Base-by-base conservation (phyloP, 805 yeast genomes). In the Wickerhamomyces bisporus region DNA sequence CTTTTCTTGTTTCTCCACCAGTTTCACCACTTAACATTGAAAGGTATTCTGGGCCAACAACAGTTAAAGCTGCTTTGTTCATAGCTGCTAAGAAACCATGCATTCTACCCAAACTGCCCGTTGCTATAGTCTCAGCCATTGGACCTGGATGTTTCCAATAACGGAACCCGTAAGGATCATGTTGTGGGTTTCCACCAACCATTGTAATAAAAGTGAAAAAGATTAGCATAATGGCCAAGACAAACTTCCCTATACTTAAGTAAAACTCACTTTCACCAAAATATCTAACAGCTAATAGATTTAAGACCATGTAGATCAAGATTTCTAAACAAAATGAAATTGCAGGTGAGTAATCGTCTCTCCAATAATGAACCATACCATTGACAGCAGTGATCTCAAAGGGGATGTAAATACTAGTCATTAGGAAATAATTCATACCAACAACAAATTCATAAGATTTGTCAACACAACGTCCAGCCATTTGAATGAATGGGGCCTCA, bases 221-320 rank as follows among this genome's bases (percentile, higher is more conserved):
- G 32, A 85, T 69, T 38, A 86, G 66, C 6, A 89, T 91, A 9
- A 79, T 53, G 14, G 86, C 86, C 37, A 85, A 66, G 6, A 83
- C 44, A 38, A 86, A 73, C 53, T 86, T 86, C 35, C 81, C 78
- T 12, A 83, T 63, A 3, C 86, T 73, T 14, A 84, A 63, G 77
- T 81, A 78, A 54, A 85, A 86, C 58, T 86, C 95, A 19, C 79
- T 66, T 56, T 86, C 94, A 28, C 95, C 95, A 49, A 80, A 86
- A 48, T 70, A 71, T 30, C 67, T 65, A 23, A 85, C 93, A 0
- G 88, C 86, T 48, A 80, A 76, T 14, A 82, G 52, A 49, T 85
- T 83, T 43, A 85, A 71, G 13, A 69, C 23, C n/a, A 79, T 60
- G 50, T 84, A 82, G 15, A 83, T 53, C 6, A 70, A 75, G 15